phyloP scores from a whole-genome alignment of 2,329 filamentous ascomycete species.

The Diaporthe caulivora region DNA sequence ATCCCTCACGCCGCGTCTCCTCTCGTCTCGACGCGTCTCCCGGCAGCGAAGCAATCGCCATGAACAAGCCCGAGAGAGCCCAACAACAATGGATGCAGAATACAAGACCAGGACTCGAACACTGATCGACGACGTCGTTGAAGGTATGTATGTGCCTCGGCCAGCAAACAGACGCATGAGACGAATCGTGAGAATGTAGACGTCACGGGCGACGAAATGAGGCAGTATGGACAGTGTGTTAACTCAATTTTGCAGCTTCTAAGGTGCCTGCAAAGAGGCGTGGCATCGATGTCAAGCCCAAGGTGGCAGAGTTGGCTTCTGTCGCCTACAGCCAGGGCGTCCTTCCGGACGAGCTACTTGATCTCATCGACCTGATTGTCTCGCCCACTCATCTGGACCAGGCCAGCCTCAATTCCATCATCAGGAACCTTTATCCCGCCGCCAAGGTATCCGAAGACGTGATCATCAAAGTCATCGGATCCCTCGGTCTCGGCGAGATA shows the following conservation, averaged over 20 bases:
- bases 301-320: constrained; percentile 72
- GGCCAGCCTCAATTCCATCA: constrained; percentile 74
- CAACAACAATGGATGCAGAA: constrained; percentile 31
- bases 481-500: constrained; percentile 80
- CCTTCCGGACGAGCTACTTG: constrained; percentile 67
- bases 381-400: constrained; percentile 80
- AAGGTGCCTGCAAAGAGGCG: constrained; percentile 76
- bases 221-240: constrained; percentile 12
- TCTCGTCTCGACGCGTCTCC: constrained; percentile 18
- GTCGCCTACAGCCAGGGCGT: constrained; percentile 78
- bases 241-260: constrained; percentile 59
- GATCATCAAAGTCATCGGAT: constrained; percentile 76
- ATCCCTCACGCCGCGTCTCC: constrained; percentile 14
- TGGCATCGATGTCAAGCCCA: constrained; percentile 69
- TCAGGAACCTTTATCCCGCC: constrained; percentile 83
- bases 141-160: constrained; percentile 46
- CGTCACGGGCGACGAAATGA: background rate
- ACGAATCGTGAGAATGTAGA: background rate
- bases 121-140: constrained; percentile 53
- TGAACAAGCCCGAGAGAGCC: background rate
- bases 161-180: background rate
- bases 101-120: constrained; percentile 40
- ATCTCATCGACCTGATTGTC: constrained; percentile 76
- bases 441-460: constrained; percentile 70
- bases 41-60: background rate